These are phyloP conservation scores for Piromyces finnis DNA, from an alignment of 192 early-diverging fungal species.

Conservation along the genomic window DNA sequence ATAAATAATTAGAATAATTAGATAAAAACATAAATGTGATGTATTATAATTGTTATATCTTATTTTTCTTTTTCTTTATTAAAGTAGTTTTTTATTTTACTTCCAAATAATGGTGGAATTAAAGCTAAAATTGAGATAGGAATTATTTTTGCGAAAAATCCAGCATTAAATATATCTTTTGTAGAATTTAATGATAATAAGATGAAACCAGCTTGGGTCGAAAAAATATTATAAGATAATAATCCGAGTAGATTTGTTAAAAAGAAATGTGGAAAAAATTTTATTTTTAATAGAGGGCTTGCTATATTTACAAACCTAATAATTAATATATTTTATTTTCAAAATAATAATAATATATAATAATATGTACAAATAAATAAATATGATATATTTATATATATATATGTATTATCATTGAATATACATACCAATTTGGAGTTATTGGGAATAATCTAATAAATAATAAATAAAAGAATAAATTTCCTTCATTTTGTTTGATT, in stretches of 20 bases:
- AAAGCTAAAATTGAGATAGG: background rate
- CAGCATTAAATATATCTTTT: background rate
- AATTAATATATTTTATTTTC: no score
- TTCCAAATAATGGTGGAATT: background rate
- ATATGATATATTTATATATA: no score
- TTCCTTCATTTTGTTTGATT: background rate
- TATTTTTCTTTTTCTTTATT: background rate
- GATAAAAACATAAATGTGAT: no score
- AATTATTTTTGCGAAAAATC: background rate
- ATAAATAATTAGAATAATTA: no score
- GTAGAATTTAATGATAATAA: background rate
- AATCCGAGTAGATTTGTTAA: background rate
- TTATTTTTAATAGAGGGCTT: background rate
- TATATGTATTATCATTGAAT: no score
- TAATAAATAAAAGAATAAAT: background rate
- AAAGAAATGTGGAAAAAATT: background rate
- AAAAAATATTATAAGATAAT: background rate
- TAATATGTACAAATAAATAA: no score
- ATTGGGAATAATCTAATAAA: background rate
- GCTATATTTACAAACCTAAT: background rate
- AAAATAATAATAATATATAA: no score
- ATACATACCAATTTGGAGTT: background rate
- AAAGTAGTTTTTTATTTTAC: background rate
- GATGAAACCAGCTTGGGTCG: background rate
- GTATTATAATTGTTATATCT: no score